phyloP scores from a whole-genome alignment of 495 filamentous ascomycete species.

The Penicillium macrosclerotiorum region DNA sequence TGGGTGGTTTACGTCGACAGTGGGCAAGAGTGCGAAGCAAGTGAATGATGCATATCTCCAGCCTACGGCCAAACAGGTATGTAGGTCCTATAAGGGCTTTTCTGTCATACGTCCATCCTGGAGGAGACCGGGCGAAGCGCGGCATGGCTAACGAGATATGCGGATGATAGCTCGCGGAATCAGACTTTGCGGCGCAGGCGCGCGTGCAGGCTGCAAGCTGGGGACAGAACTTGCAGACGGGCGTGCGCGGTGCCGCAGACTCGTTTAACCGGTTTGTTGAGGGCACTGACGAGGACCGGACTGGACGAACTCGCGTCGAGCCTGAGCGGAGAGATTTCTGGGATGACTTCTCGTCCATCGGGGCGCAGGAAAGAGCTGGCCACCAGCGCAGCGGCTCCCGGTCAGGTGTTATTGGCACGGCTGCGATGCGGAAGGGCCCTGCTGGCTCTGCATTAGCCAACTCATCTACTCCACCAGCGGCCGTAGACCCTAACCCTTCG shows the following conservation, averaged over 20 bases:
- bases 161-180: constrained; percentile 67
- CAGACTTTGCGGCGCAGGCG: constrained; percentile 85
- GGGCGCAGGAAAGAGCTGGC: constrained; percentile 45
- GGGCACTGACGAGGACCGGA: constrained; percentile 41
- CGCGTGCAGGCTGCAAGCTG: constrained; percentile 64
- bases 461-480: constrained; percentile 10
- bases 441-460: constrained; percentile 28
- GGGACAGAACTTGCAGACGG: constrained; percentile 61
- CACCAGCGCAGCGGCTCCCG: constrained; percentile 31
- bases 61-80: constrained; percentile 82
- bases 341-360: constrained; percentile 71
- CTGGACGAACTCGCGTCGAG: constrained; percentile 37
- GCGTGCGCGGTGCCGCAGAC: constrained; percentile 69
- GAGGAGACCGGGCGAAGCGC: no score
- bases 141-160: no score
- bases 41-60: constrained; percentile 87
- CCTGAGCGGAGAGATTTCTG: constrained; percentile 83
- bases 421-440: constrained; percentile 65
- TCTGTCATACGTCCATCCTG: not conserved
- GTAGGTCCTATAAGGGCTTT: constrained; percentile 9
- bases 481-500: constrained; percentile 32
- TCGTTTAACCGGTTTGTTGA: constrained; percentile 83
- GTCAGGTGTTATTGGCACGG: constrained; percentile 63
- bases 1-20: constrained; percentile 85
- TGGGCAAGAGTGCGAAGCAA: constrained; percentile 82